Conservation (phyloP, 2,329 filamentous ascomycete genomes). For the Colletotrichum cereale region DNA sequence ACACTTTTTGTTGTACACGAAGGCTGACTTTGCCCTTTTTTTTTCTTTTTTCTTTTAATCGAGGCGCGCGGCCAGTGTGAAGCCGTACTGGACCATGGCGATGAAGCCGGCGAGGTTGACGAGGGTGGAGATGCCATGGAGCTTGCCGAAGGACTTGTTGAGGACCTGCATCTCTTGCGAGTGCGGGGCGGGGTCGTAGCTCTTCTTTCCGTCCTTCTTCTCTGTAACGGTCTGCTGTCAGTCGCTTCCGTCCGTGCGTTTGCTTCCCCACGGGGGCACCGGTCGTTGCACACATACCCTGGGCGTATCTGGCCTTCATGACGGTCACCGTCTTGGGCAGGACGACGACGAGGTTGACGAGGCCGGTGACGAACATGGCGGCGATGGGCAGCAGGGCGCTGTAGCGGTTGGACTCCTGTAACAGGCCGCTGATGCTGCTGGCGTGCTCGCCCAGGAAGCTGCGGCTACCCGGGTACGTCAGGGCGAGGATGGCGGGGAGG, state of each 20-base stretch:
- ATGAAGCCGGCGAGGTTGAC: slow-evolving; percentile 80
- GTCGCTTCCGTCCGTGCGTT: not conserved
- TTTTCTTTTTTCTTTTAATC: slow-evolving; percentile 49
- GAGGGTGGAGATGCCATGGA: slow-evolving; percentile 86
- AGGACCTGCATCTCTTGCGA: slow-evolving; percentile 85
- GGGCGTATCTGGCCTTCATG: slow-evolving; percentile 81
- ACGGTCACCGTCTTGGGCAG: slow-evolving; percentile 81
- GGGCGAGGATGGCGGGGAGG: slow-evolving; percentile 77
- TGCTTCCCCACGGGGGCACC: not conserved
- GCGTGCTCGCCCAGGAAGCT: slow-evolving; percentile 57
- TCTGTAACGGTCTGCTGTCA: slow-evolving; percentile 60
- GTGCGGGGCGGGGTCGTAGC: slow-evolving; percentile 82
- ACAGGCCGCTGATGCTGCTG: slow-evolving; percentile 65
- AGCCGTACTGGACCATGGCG: slow-evolving; percentile 81
- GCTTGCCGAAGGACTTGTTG: slow-evolving; percentile 81
- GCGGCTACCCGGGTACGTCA: slow-evolving; percentile 81
- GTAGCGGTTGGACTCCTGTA: slow-evolving; percentile 72
- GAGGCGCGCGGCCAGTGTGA: slow-evolving; percentile 76
- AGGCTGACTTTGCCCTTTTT: not conserved
- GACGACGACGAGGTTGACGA: slow-evolving; percentile 78
- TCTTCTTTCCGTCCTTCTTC: slow-evolving; percentile 89
- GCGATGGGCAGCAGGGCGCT: slow-evolving; percentile 76
- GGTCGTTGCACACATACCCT: slow-evolving; percentile 68
- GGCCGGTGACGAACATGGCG: slow-evolving; percentile 76
- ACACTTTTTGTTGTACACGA: not conserved